phyloP scores from a whole-genome alignment of 2,329 filamentous ascomycete genomes.

The Colletotrichum horii region DNA sequence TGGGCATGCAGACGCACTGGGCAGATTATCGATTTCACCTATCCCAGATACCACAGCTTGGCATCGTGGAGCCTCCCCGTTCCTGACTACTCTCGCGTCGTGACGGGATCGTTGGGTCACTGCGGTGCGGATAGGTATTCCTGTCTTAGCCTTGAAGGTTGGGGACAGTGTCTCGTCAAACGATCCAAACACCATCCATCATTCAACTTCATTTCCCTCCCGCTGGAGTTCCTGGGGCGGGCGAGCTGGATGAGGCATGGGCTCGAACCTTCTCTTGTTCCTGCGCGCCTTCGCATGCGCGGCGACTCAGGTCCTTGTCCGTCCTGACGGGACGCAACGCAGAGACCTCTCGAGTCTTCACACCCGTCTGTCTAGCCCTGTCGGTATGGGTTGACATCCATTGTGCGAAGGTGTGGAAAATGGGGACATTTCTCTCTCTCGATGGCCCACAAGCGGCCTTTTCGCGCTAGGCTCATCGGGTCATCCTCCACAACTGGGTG shows the following conservation, averaged over 20 bases:
- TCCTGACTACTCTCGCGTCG: not conserved
- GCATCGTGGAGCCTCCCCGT: not conserved
- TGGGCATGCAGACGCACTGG: not conserved
- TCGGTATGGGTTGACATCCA: not conserved
- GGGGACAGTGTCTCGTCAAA: not conserved
- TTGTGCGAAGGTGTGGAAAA: not conserved
- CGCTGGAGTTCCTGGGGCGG: not conserved
- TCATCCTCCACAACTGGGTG: not conserved
- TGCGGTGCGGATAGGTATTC: not conserved
- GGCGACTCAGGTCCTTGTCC: slow-evolving; percentile 13
- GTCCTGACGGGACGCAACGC: not conserved
- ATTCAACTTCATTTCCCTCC: not conserved
- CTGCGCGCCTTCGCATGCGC: not conserved
- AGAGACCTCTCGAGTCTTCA: not conserved
- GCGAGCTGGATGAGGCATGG: not conserved
- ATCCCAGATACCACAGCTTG: not conserved
- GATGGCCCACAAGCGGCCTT: not conserved
- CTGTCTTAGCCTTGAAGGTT: not conserved
- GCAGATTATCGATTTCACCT: not conserved
- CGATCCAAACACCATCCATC: not conserved
- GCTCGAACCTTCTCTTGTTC: slow-evolving; percentile 2
- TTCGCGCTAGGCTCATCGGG: slow-evolving; percentile 1
- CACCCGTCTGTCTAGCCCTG: not conserved
- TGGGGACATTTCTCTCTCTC: not conserved
- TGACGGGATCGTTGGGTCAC: not conserved